These are phyloP conservation scores for Xylaria digitata DNA, from an alignment of 2,329 filamentous ascomycete genomes.

Conservation along the genomic window DNA sequence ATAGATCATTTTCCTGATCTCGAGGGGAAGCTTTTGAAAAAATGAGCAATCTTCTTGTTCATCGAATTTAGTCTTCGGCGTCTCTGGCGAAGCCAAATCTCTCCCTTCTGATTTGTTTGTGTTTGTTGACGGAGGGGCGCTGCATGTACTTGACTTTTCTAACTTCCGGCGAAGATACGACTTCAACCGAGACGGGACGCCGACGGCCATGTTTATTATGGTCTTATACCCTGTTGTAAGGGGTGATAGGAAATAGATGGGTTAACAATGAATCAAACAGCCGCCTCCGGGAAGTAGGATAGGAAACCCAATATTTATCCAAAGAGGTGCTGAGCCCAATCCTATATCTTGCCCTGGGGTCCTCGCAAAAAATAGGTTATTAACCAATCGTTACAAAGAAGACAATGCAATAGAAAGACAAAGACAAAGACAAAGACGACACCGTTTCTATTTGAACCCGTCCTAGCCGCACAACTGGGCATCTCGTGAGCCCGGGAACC, in stretches of 20 bases:
- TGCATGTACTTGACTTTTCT: conserved; percentile 40
- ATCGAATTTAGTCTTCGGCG: conserved; percentile 26
- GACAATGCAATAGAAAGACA: conserved; percentile 2
- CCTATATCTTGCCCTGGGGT: conserved; percentile 16
- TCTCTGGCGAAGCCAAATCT: not conserved
- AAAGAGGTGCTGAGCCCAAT: not conserved
- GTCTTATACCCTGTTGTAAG: not conserved
- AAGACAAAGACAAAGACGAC: not conserved
- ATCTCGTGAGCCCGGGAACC: conserved; percentile 22
- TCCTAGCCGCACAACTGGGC: not conserved
- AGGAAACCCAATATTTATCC: not conserved
- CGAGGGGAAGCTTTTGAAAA: conserved; percentile 50
- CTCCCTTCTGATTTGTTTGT: conserved; percentile 25
- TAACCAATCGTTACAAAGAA: conserved; percentile 5
- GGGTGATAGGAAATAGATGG: not conserved
- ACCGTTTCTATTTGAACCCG: conserved; percentile 7
- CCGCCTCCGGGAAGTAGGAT: not conserved
- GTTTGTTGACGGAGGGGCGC: conserved; percentile 23
- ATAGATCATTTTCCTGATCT: conserved; percentile 52
- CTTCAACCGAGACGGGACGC: conserved; percentile 41
- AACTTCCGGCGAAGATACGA: conserved; percentile 43
- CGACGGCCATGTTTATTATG: conserved; percentile 41
- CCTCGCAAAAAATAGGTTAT: not conserved
- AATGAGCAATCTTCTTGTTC: conserved; percentile 46
- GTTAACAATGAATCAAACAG: not conserved